Percentiles rank a stretch among this genome's conserved stretches.
Evolutionary conservation across 2,329 filamentous ascomycete genomes (phyloP).

Genomic region (Alternaria ventricosa): DNA sequence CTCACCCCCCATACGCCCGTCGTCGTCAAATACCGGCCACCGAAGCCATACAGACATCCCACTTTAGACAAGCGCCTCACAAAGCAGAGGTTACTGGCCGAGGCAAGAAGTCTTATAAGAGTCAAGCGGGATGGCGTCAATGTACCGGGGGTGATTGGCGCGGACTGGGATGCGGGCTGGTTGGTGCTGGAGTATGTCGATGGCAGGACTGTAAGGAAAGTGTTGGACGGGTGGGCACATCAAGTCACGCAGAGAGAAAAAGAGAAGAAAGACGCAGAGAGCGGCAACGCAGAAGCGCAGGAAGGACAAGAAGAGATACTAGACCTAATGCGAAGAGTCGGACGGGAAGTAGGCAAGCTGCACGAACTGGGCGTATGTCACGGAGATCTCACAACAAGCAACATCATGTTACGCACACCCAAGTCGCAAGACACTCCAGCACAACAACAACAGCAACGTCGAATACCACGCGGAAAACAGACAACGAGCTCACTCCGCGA

Average conservation of each 20-base stretch:
- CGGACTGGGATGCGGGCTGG: constrained; percentile 68
- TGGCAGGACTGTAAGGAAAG: constrained; percentile 72
- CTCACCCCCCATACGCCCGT: constrained; percentile 71
- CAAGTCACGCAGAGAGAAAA: constrained; percentile 21
- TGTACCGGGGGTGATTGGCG: constrained; percentile 81
- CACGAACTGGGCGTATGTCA: constrained; percentile 89
- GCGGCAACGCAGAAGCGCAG: constrained; percentile 31
- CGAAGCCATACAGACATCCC: constrained; percentile 91
- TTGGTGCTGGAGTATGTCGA: constrained; percentile 59
- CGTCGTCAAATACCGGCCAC: constrained; percentile 88
- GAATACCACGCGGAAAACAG: constrained; percentile 15
- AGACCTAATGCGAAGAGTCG: constrained; percentile 72
- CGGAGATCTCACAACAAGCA: constrained; percentile 96
- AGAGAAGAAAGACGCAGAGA: not conserved
- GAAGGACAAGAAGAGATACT: constrained; percentile 37
- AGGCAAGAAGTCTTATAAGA: constrained; percentile 83
- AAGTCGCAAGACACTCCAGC: not conserved
- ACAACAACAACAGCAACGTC: not conserved
- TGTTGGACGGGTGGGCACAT: constrained; percentile 72
- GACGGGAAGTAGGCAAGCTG: constrained; percentile 73
- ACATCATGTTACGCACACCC: constrained; percentile 74
- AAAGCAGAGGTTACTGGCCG: constrained; percentile 82
- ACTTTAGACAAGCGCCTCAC: constrained; percentile 87
- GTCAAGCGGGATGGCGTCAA: constrained; percentile 78
- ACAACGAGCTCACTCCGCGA: constrained; percentile 32